Conservation (phyloP, 306 rosid species). For the Sechiopsis laciniata region DNA sequence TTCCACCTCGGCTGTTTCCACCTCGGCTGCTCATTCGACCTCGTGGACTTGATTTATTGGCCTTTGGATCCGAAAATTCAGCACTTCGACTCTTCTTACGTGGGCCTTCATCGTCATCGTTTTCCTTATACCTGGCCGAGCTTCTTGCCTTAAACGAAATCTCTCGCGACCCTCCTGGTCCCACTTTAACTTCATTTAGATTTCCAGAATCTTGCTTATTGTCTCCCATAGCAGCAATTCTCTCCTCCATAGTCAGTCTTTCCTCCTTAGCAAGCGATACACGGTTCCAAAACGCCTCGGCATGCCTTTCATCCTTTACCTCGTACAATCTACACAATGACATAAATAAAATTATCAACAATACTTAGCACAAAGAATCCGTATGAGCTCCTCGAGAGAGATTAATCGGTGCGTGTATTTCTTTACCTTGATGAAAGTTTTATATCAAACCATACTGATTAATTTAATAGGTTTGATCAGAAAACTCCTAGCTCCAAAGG, state of each 20-base stretch:
- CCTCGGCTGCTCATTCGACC: slow-evolving; percentile 41
- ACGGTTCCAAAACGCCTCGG: slow-evolving; percentile 74
- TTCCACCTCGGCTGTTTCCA: slow-evolving; percentile 19
- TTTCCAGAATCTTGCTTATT: slow-evolving; percentile 31
- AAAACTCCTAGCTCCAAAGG: too few relatives aligned
- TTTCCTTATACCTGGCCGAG: slow-evolving; percentile 60
- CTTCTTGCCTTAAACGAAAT: slow-evolving; percentile 70
- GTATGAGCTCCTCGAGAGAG: background rate
- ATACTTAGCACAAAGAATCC: background rate
- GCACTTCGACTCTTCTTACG: slow-evolving; percentile 48
- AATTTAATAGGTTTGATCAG: slow-evolving; percentile 8
- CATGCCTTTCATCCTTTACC: slow-evolving; percentile 77
- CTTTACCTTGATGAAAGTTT: background rate
- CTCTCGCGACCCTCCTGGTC: slow-evolving; percentile 86
- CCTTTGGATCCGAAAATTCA: slow-evolving; percentile 56
- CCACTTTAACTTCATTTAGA: slow-evolving; percentile 53
- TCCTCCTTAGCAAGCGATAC: slow-evolving; percentile 72
- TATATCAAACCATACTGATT: background rate
- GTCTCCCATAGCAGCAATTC: slow-evolving; percentile 38
- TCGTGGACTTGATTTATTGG: slow-evolving; percentile 29
- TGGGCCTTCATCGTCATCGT: slow-evolving; percentile 33
- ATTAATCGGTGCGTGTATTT: background rate
- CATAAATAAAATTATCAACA: background rate
- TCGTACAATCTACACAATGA: slow-evolving; percentile 59
- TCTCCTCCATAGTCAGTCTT: slow-evolving; percentile 26